Evolutionary conservation across 164 flowering plant genomes (phyloP).

Genomic region (Annona cherimola): DNA sequence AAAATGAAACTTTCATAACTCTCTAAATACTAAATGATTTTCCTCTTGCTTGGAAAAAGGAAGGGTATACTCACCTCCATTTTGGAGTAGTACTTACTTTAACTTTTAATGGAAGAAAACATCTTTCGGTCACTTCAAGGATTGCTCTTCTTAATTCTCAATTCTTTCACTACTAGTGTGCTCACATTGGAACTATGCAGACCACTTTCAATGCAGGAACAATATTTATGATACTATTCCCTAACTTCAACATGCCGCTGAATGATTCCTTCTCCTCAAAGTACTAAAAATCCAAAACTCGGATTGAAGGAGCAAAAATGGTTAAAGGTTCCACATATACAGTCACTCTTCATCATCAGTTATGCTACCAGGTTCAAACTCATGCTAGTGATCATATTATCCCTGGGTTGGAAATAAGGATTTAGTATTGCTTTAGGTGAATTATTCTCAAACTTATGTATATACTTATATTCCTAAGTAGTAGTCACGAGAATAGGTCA

Average conservation of each 20-base stretch:
- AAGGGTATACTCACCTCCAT: background rate
- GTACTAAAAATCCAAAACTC: background rate
- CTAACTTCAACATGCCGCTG: background rate
- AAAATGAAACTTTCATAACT: background rate
- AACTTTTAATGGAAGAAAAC: background rate
- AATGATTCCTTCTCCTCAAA: background rate
- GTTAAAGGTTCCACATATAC: too few species aligned
- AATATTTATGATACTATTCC: background rate
- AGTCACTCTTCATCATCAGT: too few species aligned
- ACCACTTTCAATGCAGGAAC: background rate
- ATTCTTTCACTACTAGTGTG: background rate
- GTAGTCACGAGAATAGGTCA: too few species aligned
- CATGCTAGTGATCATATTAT: too few species aligned
- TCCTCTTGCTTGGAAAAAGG: background rate
- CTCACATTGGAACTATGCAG: background rate
- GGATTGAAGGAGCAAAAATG: too few species aligned
- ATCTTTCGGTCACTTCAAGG: background rate
- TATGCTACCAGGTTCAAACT: too few species aligned
- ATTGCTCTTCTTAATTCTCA: background rate
- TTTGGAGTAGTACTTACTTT: background rate
- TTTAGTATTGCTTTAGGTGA: too few species aligned
- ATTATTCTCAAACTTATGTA: too few species aligned
- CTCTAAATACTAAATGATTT: background rate
- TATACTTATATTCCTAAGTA: too few species aligned
- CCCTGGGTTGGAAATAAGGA: too few species aligned